Percentiles rank a stretch among this genome's conserved stretches.
Conservation (phyloP, 441 rosid genomes). For the Lepidium campestre region DNA sequence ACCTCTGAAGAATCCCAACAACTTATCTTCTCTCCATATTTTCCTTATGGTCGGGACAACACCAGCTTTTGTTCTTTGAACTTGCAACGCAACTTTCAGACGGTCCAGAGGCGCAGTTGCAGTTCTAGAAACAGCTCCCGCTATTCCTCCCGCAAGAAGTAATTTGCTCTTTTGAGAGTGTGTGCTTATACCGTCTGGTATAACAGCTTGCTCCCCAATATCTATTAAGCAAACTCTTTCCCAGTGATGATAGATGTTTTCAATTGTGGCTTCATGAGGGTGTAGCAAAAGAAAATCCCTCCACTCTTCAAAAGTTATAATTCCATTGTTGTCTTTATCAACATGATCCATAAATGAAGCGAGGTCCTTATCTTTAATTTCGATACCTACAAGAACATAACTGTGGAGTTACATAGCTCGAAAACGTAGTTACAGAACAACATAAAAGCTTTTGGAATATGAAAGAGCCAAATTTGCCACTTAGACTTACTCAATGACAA, state of each 20-base stretch:
- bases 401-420: slow-evolving; percentile 48
- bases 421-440: slow-evolving; percentile 19
- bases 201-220: slow-evolving; percentile 88
- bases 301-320: slow-evolving; percentile 95
- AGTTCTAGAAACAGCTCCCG: slow-evolving; percentile 93
- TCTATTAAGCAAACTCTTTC: slow-evolving; percentile 91
- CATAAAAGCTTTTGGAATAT: too few relatives aligned
- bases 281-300: slow-evolving; percentile 89
- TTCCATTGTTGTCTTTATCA: slow-evolving; percentile 88
- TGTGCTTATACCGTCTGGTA: slow-evolving; percentile 84
- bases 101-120: slow-evolving; percentile 96
- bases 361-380: slow-evolving; percentile 81
- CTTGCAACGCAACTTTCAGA: slow-evolving; percentile 81
- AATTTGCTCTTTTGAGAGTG: slow-evolving; percentile 67
- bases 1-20: slow-evolving; percentile 82
- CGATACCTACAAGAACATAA: slow-evolving; percentile 70
- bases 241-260: slow-evolving; percentile 83
- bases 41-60: slow-evolving; percentile 61
- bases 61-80: slow-evolving; percentile 54
- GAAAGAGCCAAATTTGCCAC: background rate
- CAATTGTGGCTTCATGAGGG: slow-evolving; percentile 87
- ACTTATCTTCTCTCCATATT: slow-evolving; percentile 68
- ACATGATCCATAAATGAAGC: slow-evolving; percentile 88
- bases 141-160: slow-evolving; percentile 88
- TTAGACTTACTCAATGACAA: background rate